A percentile compares a stretch with the other conserved stretches of the same genome.
phyloP scores from a whole-genome alignment of 2,329 filamentous ascomycete species.

The Remersonia thermophila region DNA sequence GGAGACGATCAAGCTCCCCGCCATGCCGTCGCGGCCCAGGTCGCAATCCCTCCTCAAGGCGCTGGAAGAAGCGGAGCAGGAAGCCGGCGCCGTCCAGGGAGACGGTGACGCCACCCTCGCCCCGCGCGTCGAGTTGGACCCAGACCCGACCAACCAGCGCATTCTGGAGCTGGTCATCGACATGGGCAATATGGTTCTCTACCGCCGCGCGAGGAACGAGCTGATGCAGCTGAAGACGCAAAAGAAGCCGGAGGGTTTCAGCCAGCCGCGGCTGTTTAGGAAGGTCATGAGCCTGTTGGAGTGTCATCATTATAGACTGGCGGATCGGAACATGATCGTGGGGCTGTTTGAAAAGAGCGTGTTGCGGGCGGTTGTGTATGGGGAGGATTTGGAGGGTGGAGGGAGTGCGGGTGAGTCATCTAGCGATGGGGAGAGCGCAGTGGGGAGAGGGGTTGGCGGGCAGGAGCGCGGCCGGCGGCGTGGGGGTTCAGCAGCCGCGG shows the following conservation, averaged over 20 bases:
- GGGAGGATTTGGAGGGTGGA: constrained; percentile 41
- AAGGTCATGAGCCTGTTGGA: constrained; percentile 78
- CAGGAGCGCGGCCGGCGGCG: background rate
- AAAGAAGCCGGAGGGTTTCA: constrained; percentile 62
- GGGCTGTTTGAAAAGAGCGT: constrained; percentile 91
- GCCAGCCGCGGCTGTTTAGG: constrained; percentile 65
- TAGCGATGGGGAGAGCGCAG: constrained; percentile 3
- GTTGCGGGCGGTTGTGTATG: constrained; percentile 71
- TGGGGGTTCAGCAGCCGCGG: too few relatives aligned
- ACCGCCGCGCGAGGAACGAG: constrained; percentile 74
- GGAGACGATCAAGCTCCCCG: constrained; percentile 32
- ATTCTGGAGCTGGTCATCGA: constrained; percentile 79
- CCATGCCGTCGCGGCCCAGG: constrained; percentile 28
- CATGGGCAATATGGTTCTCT: constrained; percentile 84
- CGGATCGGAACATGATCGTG: constrained; percentile 77
- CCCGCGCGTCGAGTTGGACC: constrained; percentile 25
- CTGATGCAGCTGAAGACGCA: constrained; percentile 67
- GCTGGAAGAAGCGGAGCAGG: constrained; percentile 14
- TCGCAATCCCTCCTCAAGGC: constrained; percentile 24
- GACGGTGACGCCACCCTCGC: constrained; percentile 3
- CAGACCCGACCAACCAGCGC: constrained; percentile 49
- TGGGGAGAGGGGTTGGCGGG: background rate
- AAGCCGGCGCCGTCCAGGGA: background rate
- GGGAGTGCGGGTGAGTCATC: constrained; percentile 2
- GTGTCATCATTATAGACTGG: constrained; percentile 77